Conservation (phyloP, 768 basidiomycete genomes). For the Crassisporium funariophilum region DNA sequence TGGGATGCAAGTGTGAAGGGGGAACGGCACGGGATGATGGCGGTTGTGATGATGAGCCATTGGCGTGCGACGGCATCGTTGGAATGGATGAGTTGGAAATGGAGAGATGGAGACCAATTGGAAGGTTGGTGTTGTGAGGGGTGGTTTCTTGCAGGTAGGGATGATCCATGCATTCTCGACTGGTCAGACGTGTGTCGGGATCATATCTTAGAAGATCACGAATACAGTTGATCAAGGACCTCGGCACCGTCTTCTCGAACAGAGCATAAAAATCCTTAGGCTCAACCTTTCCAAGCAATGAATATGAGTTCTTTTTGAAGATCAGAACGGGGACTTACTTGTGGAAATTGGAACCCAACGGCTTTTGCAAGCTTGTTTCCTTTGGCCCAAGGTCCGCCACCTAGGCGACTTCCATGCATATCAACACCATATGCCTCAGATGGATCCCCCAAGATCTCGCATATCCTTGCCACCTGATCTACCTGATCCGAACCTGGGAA, state of each 20-base stretch:
- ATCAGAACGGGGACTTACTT: slow-evolving; percentile 52
- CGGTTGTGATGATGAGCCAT: slow-evolving; percentile 34
- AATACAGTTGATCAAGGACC: slow-evolving; percentile 88
- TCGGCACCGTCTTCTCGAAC: slow-evolving; percentile 79
- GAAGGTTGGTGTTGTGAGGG: slow-evolving; percentile 66
- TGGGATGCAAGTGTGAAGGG: slow-evolving; percentile 49
- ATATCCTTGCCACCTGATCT: slow-evolving; percentile 91
- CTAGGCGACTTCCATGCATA: slow-evolving; percentile 62
- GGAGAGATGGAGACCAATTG: slow-evolving; percentile 49
- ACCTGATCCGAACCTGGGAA: slow-evolving; percentile 93
- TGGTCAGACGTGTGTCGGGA: slow-evolving; percentile 83
- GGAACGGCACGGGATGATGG: slow-evolving; percentile 39
- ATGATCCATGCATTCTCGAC: slow-evolving; percentile 85
- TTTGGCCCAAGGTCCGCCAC: slow-evolving; percentile 86
- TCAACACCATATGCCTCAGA: slow-evolving; percentile 81
- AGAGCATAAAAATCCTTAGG: slow-evolving; percentile 70
- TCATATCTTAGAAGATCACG: slow-evolving; percentile 91
- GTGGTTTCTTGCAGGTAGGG: slow-evolving; percentile 84
- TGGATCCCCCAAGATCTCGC: slow-evolving; percentile 93
- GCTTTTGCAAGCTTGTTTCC: slow-evolving; percentile 87
- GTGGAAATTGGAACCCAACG: slow-evolving; percentile 87
- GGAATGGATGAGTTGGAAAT: slow-evolving; percentile 37
- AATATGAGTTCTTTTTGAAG: neutral
- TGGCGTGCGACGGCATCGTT: slow-evolving; percentile 34
- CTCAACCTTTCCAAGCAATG: slow-evolving; percentile 45